Conservation (phyloP, 495 filamentous ascomycete genomes). For the Clohesyomyces aquaticus region DNA sequence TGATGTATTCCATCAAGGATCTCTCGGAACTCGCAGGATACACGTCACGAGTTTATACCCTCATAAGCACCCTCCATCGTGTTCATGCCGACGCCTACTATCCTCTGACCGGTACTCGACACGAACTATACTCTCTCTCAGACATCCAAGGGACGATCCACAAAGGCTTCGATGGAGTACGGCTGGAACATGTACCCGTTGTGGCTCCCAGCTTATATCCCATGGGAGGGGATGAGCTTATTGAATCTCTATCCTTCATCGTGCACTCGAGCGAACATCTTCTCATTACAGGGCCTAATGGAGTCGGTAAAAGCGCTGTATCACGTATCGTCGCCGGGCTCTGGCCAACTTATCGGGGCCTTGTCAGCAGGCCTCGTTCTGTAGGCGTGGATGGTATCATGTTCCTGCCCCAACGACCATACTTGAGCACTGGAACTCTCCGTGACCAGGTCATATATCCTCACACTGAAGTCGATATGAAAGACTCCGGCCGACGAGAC, state of each 20-base stretch:
- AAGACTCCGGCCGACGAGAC: conserved; percentile 74
- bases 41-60: conserved; percentile 91
- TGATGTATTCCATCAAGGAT: conserved; percentile 99
- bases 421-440: conserved; percentile 91
- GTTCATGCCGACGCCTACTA: conserved; percentile 90
- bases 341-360: conserved; percentile 93
- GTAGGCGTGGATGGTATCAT: conserved; percentile 90
- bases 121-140: conserved; percentile 83
- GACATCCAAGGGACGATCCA: conserved; percentile 93
- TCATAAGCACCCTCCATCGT: conserved; percentile 91
- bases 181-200: conserved; percentile 90
- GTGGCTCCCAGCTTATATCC: conserved; percentile 85
- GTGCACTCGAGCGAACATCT: conserved; percentile 90
- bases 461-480: conserved; percentile 93
- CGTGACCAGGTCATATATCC: conserved; percentile 98
- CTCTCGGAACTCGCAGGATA: conserved; percentile 93
- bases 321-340: conserved; percentile 87
- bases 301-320: conserved; percentile 90
- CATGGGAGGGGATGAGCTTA: conserved; percentile 84
- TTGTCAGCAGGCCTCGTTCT: conserved; percentile 81
- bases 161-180: conserved; percentile 90
- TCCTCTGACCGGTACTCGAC: conserved; percentile 63
- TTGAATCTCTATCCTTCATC: conserved; percentile 84
- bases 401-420: conserved; percentile 95
- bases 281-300: conserved; percentile 92